These are phyloP conservation scores for Mortierella sp. DNA, from an alignment of 371 early-diverging fungal species.

Conservation along the genomic window DNA sequence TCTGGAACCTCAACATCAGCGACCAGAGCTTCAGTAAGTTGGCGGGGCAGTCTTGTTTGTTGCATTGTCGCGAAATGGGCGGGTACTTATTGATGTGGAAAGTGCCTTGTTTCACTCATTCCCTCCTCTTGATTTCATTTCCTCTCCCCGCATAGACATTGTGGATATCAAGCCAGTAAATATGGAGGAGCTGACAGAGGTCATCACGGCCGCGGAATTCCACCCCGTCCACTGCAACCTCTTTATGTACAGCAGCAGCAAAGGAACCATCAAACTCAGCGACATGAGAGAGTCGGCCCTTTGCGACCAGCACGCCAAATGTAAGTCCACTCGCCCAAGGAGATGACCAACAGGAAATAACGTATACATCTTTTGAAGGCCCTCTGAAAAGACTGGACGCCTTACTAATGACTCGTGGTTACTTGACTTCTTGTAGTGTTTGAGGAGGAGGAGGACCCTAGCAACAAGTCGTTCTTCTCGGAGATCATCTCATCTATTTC, in stretches of 20 bases:
- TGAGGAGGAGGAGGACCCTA: slow-evolving; percentile 95
- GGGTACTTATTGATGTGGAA: too few relatives aligned
- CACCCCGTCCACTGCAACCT: slow-evolving; percentile 95
- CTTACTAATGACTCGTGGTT: neutral
- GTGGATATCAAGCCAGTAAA: slow-evolving; percentile 99
- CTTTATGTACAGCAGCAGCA: slow-evolving; percentile 99
- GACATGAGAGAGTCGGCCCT: slow-evolving; percentile 97
- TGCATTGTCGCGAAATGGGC: too few relatives aligned
- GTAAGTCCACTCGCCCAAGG: slow-evolving; percentile 68
- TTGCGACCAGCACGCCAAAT: slow-evolving; percentile 93
- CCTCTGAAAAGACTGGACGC: too few relatives aligned
- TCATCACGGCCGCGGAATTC: slow-evolving; percentile 99
- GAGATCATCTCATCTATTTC: slow-evolving; percentile 98
- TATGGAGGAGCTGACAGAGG: slow-evolving; percentile 99
- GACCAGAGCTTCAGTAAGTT: slow-evolving; percentile 96
- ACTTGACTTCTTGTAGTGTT: slow-evolving; percentile 73
- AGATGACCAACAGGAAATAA: too few relatives aligned
- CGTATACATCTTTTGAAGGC: too few relatives aligned
- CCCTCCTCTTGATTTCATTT: too few relatives aligned
- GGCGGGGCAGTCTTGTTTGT: neutral
- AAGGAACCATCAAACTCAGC: slow-evolving; percentile 97
- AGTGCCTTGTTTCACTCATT: neutral
- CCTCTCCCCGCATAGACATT: slow-evolving; percentile 75
- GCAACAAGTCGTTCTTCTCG: slow-evolving; percentile 95
- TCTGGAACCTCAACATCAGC: slow-evolving; percentile 97